phyloP scores from a whole-genome alignment of 371 early-diverging fungal species.

The Apophysomyces sp. region DNA sequence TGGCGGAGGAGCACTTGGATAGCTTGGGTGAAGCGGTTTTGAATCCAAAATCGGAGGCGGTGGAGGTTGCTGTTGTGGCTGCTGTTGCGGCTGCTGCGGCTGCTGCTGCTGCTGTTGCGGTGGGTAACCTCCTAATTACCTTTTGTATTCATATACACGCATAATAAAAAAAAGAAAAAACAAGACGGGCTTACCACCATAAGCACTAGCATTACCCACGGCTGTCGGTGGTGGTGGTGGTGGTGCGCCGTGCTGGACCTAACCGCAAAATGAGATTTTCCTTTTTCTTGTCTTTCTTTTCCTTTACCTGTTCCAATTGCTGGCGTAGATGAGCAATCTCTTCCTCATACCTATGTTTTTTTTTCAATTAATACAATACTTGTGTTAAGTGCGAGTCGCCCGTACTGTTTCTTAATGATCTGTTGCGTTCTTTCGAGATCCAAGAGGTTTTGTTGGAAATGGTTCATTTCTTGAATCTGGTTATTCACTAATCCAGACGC shows the following conservation, averaged over 20 bases:
- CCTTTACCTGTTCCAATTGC: slow-evolving; percentile 40
- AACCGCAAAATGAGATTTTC: not conserved
- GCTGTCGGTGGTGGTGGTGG: slow-evolving; percentile 1
- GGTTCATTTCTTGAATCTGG: slow-evolving; percentile 79
- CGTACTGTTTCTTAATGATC: slow-evolving; percentile 70
- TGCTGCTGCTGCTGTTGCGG: not conserved
- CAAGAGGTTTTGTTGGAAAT: slow-evolving; percentile 73
- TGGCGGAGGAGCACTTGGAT: slow-evolving; percentile 1
- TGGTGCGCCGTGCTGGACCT: not conserved
- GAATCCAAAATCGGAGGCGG: slow-evolving; percentile 25
- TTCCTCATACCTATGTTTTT: slow-evolving; percentile 43
- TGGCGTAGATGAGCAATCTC: slow-evolving; percentile 45
- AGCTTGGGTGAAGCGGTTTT: slow-evolving; percentile 25
- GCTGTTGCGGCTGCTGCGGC: not conserved
- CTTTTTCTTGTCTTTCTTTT: not conserved
- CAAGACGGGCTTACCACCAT: slow-evolving; percentile 12
- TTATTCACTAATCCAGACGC: slow-evolving; percentile 46
- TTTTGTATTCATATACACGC: not conserved
- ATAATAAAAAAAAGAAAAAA: not conserved
- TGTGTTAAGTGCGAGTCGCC: slow-evolving; percentile 7
- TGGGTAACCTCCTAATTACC: not conserved
- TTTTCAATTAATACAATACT: not conserved
- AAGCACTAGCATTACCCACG: slow-evolving; percentile 1
- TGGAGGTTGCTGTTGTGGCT: slow-evolving; percentile 7
- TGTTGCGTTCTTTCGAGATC: slow-evolving; percentile 84